These are phyloP conservation scores for Volutella citrinella DNA, from an alignment of 2,329 filamentous ascomycete genomes.

Conservation along the genomic window DNA sequence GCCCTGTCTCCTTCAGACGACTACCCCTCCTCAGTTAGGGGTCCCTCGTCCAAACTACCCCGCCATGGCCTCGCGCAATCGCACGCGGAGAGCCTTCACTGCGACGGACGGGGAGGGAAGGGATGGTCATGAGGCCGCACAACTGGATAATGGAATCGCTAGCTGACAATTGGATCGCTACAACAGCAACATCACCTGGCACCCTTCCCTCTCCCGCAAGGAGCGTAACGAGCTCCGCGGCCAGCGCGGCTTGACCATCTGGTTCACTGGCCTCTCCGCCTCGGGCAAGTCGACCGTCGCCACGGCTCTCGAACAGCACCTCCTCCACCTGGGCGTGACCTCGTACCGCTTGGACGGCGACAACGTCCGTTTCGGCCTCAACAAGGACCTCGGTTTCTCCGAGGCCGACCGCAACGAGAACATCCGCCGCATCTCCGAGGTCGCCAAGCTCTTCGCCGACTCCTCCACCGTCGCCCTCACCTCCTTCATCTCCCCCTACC, in stretches of 20 bases:
- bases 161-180: too few relatives aligned
- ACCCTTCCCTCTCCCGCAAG: slow-evolving; percentile 72
- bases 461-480: slow-evolving; percentile 83
- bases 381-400: slow-evolving; percentile 94
- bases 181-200: slow-evolving; percentile 84
- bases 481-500: slow-evolving; percentile 95
- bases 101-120: too few relatives aligned
- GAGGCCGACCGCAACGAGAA: slow-evolving; percentile 96
- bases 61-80: slow-evolving; percentile 6
- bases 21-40: too few relatives aligned
- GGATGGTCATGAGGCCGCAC: too few relatives aligned
- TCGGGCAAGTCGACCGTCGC: slow-evolving; percentile 97
- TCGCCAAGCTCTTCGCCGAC: slow-evolving; percentile 96
- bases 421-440: slow-evolving; percentile 93
- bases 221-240: slow-evolving; percentile 74
- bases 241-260: slow-evolving; percentile 91
- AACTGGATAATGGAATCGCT: too few relatives aligned
- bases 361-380: slow-evolving; percentile 96
- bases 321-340: slow-evolving; percentile 77
- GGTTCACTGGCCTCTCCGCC: slow-evolving; percentile 95
- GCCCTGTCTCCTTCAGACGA: slow-evolving; percentile 1
- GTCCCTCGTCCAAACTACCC: too few relatives aligned
- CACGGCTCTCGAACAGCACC: slow-evolving; percentile 93
- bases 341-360: slow-evolving; percentile 96
- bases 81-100: too few relatives aligned